These are phyloP conservation scores for Grammothele lineata DNA, from an alignment of 768 basidiomycete genomes.

Conservation along the genomic window DNA sequence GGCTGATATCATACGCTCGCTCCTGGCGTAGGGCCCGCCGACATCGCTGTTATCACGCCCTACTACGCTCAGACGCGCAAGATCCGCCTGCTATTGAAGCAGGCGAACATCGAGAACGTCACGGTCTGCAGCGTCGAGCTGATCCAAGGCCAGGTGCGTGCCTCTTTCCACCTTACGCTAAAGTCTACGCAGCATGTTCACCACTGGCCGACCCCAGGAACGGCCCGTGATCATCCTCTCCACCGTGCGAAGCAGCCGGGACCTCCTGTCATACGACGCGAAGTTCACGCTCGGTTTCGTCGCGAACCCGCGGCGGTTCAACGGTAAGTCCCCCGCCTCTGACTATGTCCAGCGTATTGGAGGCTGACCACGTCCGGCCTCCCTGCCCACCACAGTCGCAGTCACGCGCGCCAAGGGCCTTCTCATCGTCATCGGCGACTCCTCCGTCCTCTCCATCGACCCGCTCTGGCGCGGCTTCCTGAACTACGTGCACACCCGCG, in stretches of 20 bases:
- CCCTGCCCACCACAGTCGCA: slow-evolving; percentile 40
- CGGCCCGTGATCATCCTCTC: slow-evolving; percentile 35
- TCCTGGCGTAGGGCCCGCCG: slow-evolving; percentile 17
- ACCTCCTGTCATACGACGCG: slow-evolving; percentile 25
- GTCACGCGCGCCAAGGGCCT: slow-evolving; percentile 63
- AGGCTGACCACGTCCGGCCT: neutral
- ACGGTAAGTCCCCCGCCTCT: slow-evolving; percentile 26
- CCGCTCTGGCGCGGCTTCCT: slow-evolving; percentile 58
- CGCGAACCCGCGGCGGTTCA: slow-evolving; percentile 32
- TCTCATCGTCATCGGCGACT: slow-evolving; percentile 60
- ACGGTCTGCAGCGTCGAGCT: slow-evolving; percentile 37
- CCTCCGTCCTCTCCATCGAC: slow-evolving; percentile 52
- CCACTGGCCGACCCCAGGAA: slow-evolving; percentile 22
- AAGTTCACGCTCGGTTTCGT: slow-evolving; percentile 32
- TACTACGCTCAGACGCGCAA: slow-evolving; percentile 35
- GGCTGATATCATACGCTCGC: too few relatives aligned
- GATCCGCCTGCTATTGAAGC: slow-evolving; percentile 25
- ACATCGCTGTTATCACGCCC: slow-evolving; percentile 38
- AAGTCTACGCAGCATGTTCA: neutral
- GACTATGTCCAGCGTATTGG: neutral
- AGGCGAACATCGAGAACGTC: slow-evolving; percentile 15
- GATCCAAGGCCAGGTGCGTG: slow-evolving; percentile 38
- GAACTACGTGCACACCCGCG: slow-evolving; percentile 45
- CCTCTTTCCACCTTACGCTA: neutral
- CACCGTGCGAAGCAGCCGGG: slow-evolving; percentile 32